Evolutionary conservation across 1,284 basidiomycete genomes (phyloP).

Genomic region (Leccinum insolens): DNA sequence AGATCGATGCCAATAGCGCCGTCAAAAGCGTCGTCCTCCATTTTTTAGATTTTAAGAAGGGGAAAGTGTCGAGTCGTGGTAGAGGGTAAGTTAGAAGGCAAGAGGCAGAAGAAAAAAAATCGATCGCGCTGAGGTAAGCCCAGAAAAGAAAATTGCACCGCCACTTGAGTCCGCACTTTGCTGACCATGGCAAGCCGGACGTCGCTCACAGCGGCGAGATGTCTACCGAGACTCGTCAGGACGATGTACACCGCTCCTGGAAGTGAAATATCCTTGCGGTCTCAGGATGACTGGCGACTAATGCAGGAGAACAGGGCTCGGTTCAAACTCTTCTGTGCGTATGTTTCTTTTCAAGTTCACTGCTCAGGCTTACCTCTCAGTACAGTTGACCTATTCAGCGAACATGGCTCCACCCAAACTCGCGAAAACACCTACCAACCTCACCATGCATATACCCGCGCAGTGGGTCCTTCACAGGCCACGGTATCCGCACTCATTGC

Average conservation of each 20-base stretch:
- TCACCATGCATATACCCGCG: slow-evolving; percentile 71
- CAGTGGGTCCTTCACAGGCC: slow-evolving; percentile 61
- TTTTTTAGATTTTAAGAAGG: slow-evolving; percentile 57
- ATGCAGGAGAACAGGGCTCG: slow-evolving; percentile 62
- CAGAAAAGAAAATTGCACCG: slow-evolving; percentile 44
- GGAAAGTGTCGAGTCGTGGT: slow-evolving; percentile 30
- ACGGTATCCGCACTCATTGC: slow-evolving; percentile 92
- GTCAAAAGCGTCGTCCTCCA: slow-evolving; percentile 89
- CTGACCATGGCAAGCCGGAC: slow-evolving; percentile 37
- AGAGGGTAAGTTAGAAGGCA: slow-evolving; percentile 24
- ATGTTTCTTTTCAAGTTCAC: slow-evolving; percentile 13
- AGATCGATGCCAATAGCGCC: slow-evolving; percentile 97
- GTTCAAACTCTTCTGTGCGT: slow-evolving; percentile 52
- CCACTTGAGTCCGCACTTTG: slow-evolving; percentile 42
- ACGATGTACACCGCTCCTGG: slow-evolving; percentile 37
- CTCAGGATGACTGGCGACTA: slow-evolving; percentile 62
- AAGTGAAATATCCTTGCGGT: slow-evolving; percentile 42
- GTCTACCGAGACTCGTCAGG: slow-evolving; percentile 28
- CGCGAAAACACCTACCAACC: slow-evolving; percentile 74
- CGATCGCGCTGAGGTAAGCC: slow-evolving; percentile 42
- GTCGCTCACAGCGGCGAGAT: slow-evolving; percentile 42
- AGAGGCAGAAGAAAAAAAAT: slow-evolving; percentile 34
- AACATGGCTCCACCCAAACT: slow-evolving; percentile 80
- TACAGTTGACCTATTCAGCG: slow-evolving; percentile 65
- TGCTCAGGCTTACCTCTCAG: slow-evolving; percentile 18